Base-by-base conservation (phyloP, 208 protist species). In the Novymonas esmeraldas region DNA sequence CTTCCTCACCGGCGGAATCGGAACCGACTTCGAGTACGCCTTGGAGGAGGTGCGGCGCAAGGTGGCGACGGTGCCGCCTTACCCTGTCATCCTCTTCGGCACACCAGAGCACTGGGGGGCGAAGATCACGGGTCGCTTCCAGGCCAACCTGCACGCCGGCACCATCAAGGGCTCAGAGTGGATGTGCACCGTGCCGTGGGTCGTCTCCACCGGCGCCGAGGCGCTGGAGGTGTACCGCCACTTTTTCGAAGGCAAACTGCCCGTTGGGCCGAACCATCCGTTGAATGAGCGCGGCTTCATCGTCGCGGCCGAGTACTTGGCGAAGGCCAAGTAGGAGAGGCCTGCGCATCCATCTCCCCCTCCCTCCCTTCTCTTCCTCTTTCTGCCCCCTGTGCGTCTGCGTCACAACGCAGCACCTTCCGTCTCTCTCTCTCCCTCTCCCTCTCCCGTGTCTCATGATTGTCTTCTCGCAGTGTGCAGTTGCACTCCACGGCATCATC, bases 11-110 rank as follows among this genome's bases (percentile, higher is more conserved):
- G 94, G 94, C 55, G 94, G 94, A 59, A 95, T 98, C 50, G 94
- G 94, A 36, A 98, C 94, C 6, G 94, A 98, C 67, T 98, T 98
- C 79, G 94, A 98, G 86, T 97, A 95, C 73, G 82, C 92, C 20
- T 83, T 98, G 34, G 94, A 98, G 70, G 92, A 98, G 87, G 94
- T 98, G 44, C 90, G 92, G 38, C 90, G 94, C 42, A 98, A 98
- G 76, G 94, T 98, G 28, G 92, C 88, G 36, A 89, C 94, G 38
- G 82, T 89, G n/a, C 70, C 87, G 31, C 67, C 89, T 13, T 69
- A 89, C 59, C 94, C 94, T 4, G 79, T 98, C 51, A 81, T 98
- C 55, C 79, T 98, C 41, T 97, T 98, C 46, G 94, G 94, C 36
- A 72, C 88, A 13, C 26, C 68, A 6, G 77, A 91, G 50, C 79